Evolutionary conservation across 202 grass and related monocot genomes (phyloP).

Genomic region (Musa balbisiana): DNA sequence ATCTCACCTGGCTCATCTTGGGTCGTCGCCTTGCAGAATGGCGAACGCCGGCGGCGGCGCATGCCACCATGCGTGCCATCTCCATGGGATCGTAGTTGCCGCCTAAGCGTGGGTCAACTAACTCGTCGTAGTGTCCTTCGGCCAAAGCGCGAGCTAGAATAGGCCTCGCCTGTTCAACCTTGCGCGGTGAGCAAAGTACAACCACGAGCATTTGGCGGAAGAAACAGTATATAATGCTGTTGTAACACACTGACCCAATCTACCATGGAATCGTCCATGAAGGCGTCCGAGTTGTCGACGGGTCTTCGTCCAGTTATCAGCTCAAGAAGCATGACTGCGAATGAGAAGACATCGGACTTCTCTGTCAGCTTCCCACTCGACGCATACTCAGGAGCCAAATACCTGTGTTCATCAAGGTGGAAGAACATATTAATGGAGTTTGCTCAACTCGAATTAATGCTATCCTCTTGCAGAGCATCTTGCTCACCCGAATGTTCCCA

Average conservation of each 20-base stretch:
- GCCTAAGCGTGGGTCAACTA: constrained; percentile 51
- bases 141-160: constrained; percentile 55
- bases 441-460: background rate
- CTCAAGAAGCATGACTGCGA: constrained; percentile 12
- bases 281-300: background rate
- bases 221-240: background rate
- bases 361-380: constrained; percentile 17
- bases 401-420: background rate
- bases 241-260: background rate
- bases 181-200: background rate
- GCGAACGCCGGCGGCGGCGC: constrained; percentile 59
- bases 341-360: constrained; percentile 20
- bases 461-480: background rate
- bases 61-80: constrained; percentile 61
- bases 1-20: constrained; percentile 77
- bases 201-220: background rate
- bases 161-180: constrained; percentile 46
- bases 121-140: constrained; percentile 57
- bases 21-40: constrained; percentile 72
- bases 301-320: constrained; percentile 15
- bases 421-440: background rate
- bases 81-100: constrained; percentile 60
- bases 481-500: constrained; percentile 10
- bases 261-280: constrained; percentile 16
- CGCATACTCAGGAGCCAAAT: constrained; percentile 18